Conservation (phyloP, 768 basidiomycete genomes). For the Dendrothele bispora region DNA sequence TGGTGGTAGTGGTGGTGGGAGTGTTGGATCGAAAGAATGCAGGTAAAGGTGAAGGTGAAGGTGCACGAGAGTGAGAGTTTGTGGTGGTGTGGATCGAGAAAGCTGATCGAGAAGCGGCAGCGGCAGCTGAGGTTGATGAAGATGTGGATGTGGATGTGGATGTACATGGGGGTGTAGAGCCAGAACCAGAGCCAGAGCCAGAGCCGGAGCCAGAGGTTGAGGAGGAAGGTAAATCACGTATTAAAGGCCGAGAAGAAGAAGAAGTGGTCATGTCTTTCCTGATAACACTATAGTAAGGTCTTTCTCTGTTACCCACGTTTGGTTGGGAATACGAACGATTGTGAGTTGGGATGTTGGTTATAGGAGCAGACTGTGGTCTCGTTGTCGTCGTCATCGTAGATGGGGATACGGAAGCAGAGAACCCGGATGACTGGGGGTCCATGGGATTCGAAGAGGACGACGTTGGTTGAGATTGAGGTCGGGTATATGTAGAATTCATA, state of each 20-base stretch:
- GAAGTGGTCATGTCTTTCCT: constrained; percentile 5
- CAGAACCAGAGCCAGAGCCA: background rate
- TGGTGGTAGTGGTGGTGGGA: no score
- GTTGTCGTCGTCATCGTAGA: background rate
- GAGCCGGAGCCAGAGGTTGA: background rate
- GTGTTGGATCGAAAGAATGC: no score
- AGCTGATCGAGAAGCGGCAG: no score
- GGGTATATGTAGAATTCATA: background rate
- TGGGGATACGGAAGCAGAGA: background rate
- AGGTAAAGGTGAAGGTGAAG: no score
- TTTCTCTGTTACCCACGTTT: background rate
- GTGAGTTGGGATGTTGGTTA: background rate
- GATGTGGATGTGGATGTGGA: background rate
- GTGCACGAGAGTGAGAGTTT: no score
- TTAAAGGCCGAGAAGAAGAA: background rate
- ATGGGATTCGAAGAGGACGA: no score
- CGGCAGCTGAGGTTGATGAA: background rate
- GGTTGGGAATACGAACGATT: background rate
- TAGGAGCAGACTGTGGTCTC: background rate
- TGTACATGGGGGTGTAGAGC: no score
- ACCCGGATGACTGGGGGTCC: no score
- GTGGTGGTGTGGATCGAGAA: no score
- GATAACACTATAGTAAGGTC: constrained; percentile 6
- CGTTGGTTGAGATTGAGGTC: constrained; percentile 3
- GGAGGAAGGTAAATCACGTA: background rate